Evolutionary conservation across 148 eudicot species (phyloP), one percentile per base, ranked within the genome.

Genomic region (Polygonum aviculare): DNA sequence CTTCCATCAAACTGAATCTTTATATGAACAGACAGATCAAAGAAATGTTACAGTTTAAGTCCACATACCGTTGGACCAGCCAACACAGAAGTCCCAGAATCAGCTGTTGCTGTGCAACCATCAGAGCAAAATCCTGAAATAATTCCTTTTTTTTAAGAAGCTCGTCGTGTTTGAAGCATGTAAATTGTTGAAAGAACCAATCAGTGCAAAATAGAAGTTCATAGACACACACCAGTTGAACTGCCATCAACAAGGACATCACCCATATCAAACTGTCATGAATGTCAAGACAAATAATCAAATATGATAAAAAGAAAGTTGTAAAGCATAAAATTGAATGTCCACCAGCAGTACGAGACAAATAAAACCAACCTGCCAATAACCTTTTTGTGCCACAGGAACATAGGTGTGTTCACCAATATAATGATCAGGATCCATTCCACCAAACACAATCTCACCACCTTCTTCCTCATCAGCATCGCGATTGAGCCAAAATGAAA

Each of bases 371-470:
- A 89, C 98, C 98, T 93, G 98, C 98, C 98, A 93, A 74, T 93
- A 93, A 70, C 98, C 98, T 80, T 93, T 91, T 74, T 73, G 91
- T 54, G 91, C 85, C 79, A 93, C 96, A 33, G 92, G 93, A 78
- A 83, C 94, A 83, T 92, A 90, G 59, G 88, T 89, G 83, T 93
- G 98, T 36, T 88, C 77, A 4, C 96, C 98, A 82, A 80, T 93
- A 85, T 83, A 89, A 86, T 93, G 98, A 76, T 81, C 79, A 18
- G 96, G 77, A 81, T 93, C 98, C 74, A 83, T 78, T 41, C 98
- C 98, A 78, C 98, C 98, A 80, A 93, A 93, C 39, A 93, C 88
- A n/a, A 93, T 85, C 81, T 91, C 98, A 80, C 98, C 98, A 14
- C 96, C 98, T 77, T 84, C 91, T 62, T 84, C 89, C 78, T 87